Evolutionary conservation across 306 rosid species (phyloP), one percentile per base, ranked within the genome.

Genomic region (Acacia acuminata): DNA sequence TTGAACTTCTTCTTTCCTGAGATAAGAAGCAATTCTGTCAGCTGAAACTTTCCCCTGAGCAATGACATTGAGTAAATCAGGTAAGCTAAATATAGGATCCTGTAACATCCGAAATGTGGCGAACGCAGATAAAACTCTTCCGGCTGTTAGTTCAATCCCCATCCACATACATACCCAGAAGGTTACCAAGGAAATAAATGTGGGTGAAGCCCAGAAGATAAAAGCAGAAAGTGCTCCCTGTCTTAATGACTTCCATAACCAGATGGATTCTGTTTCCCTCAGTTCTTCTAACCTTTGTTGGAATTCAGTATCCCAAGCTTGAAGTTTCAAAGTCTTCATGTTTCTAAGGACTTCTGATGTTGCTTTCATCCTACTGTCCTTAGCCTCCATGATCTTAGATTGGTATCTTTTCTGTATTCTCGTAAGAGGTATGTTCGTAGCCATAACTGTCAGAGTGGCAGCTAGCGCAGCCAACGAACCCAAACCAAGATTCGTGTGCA

Each of bases 21-120:
- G 94, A 78, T 68, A 96, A 9, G 94, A 89, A 75, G 96, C 87
- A 36, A 96, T 86, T 87, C 99, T 85, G 53, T 96, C 99, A 0
- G 91, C 96, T 0, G 99, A 96, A 74, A 96, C 98, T 82, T 92
- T 93, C 44, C 96, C 99, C 76, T 96, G 99, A 78, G 99, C 99
- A 81, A 90, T 85, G 64, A 77, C 98, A 40, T 85, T 84, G 79
- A 96, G 99, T 67, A 96, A 81, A 81, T 96, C 98, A 19, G 99
- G 99, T 3, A 96, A 81, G 81, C 89, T 90, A 47, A 96, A 96
- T 64, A 96, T 92, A 66, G 99, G 99, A 53, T 93, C 97, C 73
- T 96, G 99, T 77, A 96, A 55, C 97, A 96, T 96, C 44, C 97
- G 79, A 56, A 96, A 96, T 2, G 99, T 96, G 55, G 99, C 99